Evolutionary conservation across 495 filamentous ascomycete genomes (phyloP).

Genomic region (Lepraria neglecta): DNA sequence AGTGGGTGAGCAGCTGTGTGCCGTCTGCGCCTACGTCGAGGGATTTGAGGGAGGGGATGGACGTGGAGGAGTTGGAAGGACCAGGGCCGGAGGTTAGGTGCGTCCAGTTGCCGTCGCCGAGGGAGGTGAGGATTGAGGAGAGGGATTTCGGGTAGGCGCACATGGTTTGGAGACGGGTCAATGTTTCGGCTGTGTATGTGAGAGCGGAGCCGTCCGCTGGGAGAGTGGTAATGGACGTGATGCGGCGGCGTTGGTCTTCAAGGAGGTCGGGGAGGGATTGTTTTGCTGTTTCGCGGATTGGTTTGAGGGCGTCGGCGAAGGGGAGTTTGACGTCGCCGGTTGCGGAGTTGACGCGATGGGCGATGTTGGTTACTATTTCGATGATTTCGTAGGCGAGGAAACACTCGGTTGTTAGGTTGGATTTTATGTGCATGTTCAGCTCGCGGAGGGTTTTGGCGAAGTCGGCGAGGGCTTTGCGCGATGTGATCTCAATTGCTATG

Average conservation of each 20-base stretch:
- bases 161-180: conserved; percentile 81
- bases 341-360: conserved; percentile 68
- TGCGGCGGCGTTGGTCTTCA: conserved; percentile 73
- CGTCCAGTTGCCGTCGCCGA: conserved; percentile 91
- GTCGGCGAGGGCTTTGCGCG: conserved; percentile 65
- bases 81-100: conserved; percentile 36
- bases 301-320: conserved; percentile 78
- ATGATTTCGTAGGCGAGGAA: conserved; percentile 95
- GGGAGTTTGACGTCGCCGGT: conserved; percentile 80
- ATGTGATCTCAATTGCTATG: conserved; percentile 67
- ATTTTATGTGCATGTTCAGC: conserved; percentile 80
- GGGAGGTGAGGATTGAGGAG: conserved; percentile 79
- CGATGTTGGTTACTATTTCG: conserved; percentile 78
- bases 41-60: conserved; percentile 61
- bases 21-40: conserved; percentile 91
- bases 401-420: conserved; percentile 85
- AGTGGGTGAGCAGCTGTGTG: conserved; percentile 78
- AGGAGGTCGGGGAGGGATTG: conserved; percentile 75
- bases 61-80: conserved; percentile 49
- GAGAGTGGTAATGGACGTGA: conserved; percentile 54
- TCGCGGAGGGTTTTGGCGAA: conserved; percentile 82
- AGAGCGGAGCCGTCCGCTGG: conserved; percentile 74
- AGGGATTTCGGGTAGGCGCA: conserved; percentile 81
- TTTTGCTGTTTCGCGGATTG: conserved; percentile 87
- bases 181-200: conserved; percentile 72